Evolutionary conservation across 441 rosid species (phyloP), one percentile per base, ranked within the genome.

Genomic region (Bruguiera hainesii): DNA sequence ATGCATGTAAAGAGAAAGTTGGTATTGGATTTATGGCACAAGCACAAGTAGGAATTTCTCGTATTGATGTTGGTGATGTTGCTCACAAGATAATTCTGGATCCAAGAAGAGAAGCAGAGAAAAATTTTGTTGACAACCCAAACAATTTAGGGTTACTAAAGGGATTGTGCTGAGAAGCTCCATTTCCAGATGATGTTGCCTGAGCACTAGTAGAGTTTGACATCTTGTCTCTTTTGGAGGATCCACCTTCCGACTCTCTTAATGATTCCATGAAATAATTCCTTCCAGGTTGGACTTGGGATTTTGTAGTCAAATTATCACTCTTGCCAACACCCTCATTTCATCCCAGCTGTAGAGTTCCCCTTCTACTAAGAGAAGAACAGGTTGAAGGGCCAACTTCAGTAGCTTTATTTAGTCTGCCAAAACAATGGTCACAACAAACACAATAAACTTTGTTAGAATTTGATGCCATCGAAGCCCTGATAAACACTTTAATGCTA

Each of bases 101-200:
- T 62, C 99, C 98, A 73, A 98, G 99, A 82, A 94, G 96, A 75
- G 98, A 94, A 71, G 98, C 99, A 55, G 99, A 94, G 80, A 89
- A 91, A 75, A 89, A 83, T 72, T 91, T 94, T 82, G 91, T 94
- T 57, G 99, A 94, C 60, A 96, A 84, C 71, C 93, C 97, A 77
- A 91, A 94, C 68, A 97, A 85, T 80, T 87, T 91, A 63, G 97
- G 82, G 60, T 85, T 80, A 76, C 78, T 85, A 21, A 83, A 82
- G n/a, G 87, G 86, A 71, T 93, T 94, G 84, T 89, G 84, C 56
- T 91, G 96, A 30, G 91, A 88, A 70, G 90, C 83, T 75, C 93
- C 90, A 82, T 79, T 89, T 53, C 94, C 94, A 70, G 84, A 76
- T 59, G 99, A 97, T 4, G 97, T 91, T 69, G 91, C 99, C 68